Evolutionary conservation across 2,329 filamentous ascomycete genomes (phyloP).

Genomic region (Colletotrichum eleusines): DNA sequence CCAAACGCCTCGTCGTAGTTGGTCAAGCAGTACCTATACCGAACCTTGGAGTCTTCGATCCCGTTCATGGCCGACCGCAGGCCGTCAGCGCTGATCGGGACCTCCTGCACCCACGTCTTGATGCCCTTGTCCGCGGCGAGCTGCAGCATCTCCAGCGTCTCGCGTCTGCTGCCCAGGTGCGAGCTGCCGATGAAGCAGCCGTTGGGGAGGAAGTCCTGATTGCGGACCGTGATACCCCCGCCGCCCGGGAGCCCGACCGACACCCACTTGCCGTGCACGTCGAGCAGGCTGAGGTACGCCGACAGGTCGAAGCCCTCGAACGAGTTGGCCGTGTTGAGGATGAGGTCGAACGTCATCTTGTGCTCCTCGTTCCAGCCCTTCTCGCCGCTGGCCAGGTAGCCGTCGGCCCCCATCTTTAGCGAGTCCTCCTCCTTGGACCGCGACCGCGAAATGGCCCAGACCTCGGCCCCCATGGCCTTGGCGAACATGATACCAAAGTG

Average conservation of each 20-base stretch:
- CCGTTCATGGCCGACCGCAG: conserved; percentile 77
- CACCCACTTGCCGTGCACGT: conserved; percentile 85
- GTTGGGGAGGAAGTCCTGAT: conserved; percentile 81
- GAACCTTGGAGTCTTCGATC: conserved; percentile 77
- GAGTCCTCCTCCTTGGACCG: conserved; percentile 72
- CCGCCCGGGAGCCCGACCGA: conserved; percentile 85
- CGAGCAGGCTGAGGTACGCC: conserved; percentile 82
- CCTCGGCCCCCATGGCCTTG: conserved; percentile 73
- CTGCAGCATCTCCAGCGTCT: conserved; percentile 79
- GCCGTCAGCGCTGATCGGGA: conserved; percentile 79
- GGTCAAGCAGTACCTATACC: conserved; percentile 81
- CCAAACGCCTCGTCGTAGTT: conserved; percentile 78
- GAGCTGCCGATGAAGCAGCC: conserved; percentile 79
- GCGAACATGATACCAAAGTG: conserved; percentile 79
- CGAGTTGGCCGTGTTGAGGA: conserved; percentile 80
- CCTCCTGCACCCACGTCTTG: conserved; percentile 77
- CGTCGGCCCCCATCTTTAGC: conserved; percentile 69
- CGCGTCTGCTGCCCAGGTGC: conserved; percentile 77
- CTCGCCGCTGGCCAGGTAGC: conserved; percentile 69
- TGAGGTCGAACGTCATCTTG: conserved; percentile 77
- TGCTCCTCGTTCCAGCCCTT: conserved; percentile 69
- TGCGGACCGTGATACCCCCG: conserved; percentile 76
- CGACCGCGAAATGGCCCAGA: conserved; percentile 71
- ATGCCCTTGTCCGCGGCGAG: conserved; percentile 77
- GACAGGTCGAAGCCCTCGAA: conserved; percentile 75